These are phyloP conservation scores for Dactylella cylindrospora DNA, from an alignment of 2,329 filamentous ascomycete species.

Conservation along the genomic window DNA sequence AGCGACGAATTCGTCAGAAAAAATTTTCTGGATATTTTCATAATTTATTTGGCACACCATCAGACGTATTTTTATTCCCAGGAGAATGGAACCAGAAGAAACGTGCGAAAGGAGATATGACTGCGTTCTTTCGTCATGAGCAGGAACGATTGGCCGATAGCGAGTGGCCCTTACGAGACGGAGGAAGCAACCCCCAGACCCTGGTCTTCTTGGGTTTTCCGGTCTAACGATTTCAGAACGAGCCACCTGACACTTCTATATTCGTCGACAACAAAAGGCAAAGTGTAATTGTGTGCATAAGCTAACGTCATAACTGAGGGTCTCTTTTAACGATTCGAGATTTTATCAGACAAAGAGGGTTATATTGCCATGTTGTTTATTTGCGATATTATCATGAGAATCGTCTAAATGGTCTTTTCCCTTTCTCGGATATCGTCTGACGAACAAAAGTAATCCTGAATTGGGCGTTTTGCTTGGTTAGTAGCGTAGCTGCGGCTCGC, in stretches of 20 bases:
- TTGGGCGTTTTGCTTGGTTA: neutral
- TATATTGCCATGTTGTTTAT: too few relatives aligned
- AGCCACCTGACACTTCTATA: slow-evolving; percentile 44
- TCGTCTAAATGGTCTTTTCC: neutral
- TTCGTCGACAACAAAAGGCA: slow-evolving; percentile 44
- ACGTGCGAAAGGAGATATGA: too few relatives aligned
- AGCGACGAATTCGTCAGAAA: too few relatives aligned
- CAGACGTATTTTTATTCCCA: too few relatives aligned
- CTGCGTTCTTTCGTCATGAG: slow-evolving; percentile 35
- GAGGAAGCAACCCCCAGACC: neutral
- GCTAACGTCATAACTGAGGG: slow-evolving; percentile 44
- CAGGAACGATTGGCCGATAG: too few relatives aligned
- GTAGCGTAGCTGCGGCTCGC: neutral
- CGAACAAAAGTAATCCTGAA: neutral
- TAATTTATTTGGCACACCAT: too few relatives aligned
- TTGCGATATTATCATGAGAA: neutral
- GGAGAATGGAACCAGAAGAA: too few relatives aligned
- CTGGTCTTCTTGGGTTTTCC: slow-evolving; percentile 1
- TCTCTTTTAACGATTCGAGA: slow-evolving; percentile 23
- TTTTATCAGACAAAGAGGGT: too few relatives aligned
- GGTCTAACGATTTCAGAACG: slow-evolving; percentile 44
- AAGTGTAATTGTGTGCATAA: slow-evolving; percentile 43
- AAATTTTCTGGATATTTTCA: too few relatives aligned
- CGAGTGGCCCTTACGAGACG: neutral
- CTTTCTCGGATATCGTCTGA: too few relatives aligned